These are phyloP conservation scores for Berberis vulgaris DNA, from an alignment of 164 flowering plant genomes.

Conservation along the genomic window DNA sequence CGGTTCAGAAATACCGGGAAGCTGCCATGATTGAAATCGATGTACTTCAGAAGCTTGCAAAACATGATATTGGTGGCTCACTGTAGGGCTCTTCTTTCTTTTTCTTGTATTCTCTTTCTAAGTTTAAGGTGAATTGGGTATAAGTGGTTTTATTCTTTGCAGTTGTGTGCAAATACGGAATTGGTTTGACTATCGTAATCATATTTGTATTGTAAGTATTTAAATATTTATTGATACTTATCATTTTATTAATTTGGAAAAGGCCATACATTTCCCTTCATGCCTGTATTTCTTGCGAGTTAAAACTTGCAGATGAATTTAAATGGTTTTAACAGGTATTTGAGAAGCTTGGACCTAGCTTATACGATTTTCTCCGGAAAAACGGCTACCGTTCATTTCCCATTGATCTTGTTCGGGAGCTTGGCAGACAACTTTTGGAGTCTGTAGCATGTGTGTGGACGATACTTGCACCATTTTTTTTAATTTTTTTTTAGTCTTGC, in stretches of 20 bases:
- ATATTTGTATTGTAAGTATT: constrained; percentile 98
- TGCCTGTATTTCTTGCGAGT: constrained; percentile 48
- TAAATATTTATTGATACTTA: constrained; percentile 42
- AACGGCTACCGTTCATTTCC: constrained; percentile 96
- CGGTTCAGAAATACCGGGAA: constrained; percentile 79
- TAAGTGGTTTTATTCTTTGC: constrained; percentile 73
- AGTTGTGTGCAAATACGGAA: constrained; percentile 99
- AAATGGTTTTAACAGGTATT: constrained; percentile 91
- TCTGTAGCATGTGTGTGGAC: constrained; percentile 99
- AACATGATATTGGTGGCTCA: constrained; percentile 60
- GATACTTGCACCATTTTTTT: constrained; percentile 37
- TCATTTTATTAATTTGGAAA: constrained; percentile 39
- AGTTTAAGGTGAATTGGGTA: constrained; percentile 32
- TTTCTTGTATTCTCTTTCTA: constrained; percentile 10
- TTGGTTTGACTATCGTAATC: constrained; percentile 99
- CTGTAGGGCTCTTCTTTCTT: constrained; percentile 43
- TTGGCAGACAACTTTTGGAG: constrained; percentile 98
- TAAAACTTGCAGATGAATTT: constrained; percentile 61
- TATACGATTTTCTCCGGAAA: constrained; percentile 97
- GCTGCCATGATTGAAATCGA: constrained; percentile 98
- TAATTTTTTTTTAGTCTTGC: constrained; percentile 1
- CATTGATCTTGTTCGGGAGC: constrained; percentile 98
- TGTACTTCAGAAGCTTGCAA: constrained; percentile 69
- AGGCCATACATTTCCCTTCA: constrained; percentile 22
- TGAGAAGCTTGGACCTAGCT: constrained; percentile 99